These are phyloP conservation scores for Saturnispora serradocipensis DNA, from an alignment of 805 yeast species.

Conservation along the genomic window DNA sequence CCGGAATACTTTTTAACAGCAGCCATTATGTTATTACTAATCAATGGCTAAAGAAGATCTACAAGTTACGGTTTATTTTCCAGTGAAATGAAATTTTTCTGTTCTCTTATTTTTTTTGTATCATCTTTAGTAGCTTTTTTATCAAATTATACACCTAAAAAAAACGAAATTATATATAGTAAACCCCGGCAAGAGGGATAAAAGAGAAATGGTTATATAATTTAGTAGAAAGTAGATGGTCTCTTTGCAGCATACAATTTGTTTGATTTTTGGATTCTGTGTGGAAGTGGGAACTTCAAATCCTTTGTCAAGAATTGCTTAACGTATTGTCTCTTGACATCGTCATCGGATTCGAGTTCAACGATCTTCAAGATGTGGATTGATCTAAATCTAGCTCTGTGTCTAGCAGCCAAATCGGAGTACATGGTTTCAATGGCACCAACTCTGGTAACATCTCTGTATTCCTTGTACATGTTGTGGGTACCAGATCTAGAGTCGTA, in stretches of 20 bases:
- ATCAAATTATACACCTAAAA: background rate
- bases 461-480: slow-evolving; percentile 99
- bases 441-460: slow-evolving; percentile 98
- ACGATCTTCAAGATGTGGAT: slow-evolving; percentile 99
- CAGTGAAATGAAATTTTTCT: no score
- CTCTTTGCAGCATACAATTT: slow-evolving; percentile 83
- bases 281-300: slow-evolving; percentile 99
- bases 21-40: slow-evolving; percentile 5
- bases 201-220: slow-evolving; percentile 8
- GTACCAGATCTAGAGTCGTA: slow-evolving; percentile 99
- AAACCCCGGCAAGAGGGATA: background rate
- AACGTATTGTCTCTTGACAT: slow-evolving; percentile 98
- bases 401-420: slow-evolving; percentile 99
- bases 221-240: slow-evolving; percentile 95
- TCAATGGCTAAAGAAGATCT: no score
- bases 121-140: background rate
- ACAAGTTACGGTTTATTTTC: no score
- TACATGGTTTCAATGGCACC: slow-evolving; percentile 98
- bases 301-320: slow-evolving; percentile 92
- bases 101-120: background rate
- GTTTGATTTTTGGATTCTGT: slow-evolving; percentile 92
- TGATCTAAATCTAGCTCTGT: slow-evolving; percentile 99
- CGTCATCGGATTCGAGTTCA: slow-evolving; percentile 95
- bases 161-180: background rate
- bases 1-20: slow-evolving; percentile 29